Evolutionary conservation across 164 flowering plant genomes (phyloP).

Genomic region (Sedum album): DNA sequence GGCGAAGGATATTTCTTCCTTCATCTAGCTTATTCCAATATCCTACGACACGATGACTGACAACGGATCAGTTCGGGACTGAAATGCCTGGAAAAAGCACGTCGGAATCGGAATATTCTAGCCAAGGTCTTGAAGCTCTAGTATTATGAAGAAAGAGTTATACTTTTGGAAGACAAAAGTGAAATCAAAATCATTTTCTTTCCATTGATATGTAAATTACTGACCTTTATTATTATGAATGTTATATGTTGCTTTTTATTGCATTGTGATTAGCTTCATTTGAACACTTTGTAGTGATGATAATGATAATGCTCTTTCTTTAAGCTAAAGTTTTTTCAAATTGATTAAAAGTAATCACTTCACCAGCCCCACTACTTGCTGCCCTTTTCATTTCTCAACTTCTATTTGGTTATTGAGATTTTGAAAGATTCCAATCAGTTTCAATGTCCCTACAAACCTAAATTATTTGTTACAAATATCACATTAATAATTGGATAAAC

Average conservation of each 20-base stretch:
- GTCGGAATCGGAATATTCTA: not conserved
- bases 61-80: not conserved
- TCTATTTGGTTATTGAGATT: not conserved
- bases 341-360: conserved; percentile 1
- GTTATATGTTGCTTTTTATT: not conserved
- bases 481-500: no score
- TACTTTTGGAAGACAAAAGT: not conserved
- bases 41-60: not conserved
- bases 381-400: not conserved
- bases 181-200: not conserved
- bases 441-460: not conserved
- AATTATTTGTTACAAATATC: not conserved
- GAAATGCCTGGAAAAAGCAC: not conserved
- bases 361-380: not conserved
- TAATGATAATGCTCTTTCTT: not conserved
- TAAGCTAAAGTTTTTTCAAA: not conserved
- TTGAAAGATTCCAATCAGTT: not conserved
- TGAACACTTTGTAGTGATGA: not conserved
- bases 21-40: not conserved
- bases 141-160: not conserved
- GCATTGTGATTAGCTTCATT: not conserved
- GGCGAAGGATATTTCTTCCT: not conserved
- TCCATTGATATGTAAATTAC: not conserved
- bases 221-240: not conserved
- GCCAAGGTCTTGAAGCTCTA: not conserved